phyloP scores from a whole-genome alignment of 352 stramenopile species.

The Pythium plurisporium region DNA sequence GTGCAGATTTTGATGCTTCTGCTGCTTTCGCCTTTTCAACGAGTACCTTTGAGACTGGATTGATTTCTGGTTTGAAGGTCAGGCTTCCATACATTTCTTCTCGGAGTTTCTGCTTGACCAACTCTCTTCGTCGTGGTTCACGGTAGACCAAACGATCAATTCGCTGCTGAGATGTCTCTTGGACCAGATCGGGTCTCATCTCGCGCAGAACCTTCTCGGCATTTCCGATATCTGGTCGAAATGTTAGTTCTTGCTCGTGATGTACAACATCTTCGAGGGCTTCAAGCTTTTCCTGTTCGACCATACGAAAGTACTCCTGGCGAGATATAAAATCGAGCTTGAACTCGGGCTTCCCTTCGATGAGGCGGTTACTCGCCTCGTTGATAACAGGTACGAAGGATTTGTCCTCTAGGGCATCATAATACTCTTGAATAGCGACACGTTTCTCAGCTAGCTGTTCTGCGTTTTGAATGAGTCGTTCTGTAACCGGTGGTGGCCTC shows the following conservation, averaged over 20 bases:
- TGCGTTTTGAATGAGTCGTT: slow-evolving; percentile 52
- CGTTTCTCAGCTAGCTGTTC: slow-evolving; percentile 39
- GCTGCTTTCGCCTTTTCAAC: slow-evolving; percentile 40
- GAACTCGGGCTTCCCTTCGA: slow-evolving; percentile 66
- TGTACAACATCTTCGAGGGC: slow-evolving; percentile 46
- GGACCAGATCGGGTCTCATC: slow-evolving; percentile 52
- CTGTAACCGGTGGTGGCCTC: slow-evolving; percentile 35
- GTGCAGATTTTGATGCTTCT: slow-evolving; percentile 21
- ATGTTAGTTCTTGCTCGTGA: slow-evolving; percentile 40
- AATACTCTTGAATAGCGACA: slow-evolving; percentile 63
- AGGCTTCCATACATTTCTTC: slow-evolving; percentile 56
- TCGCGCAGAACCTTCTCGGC: slow-evolving; percentile 60
- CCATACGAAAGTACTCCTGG: slow-evolving; percentile 61
- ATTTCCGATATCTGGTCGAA: slow-evolving; percentile 78
- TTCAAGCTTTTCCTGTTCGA: slow-evolving; percentile 58
- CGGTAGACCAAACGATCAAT: slow-evolving; percentile 70
- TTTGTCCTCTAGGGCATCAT: slow-evolving; percentile 55
- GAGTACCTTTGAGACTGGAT: slow-evolving; percentile 64
- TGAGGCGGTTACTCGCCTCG: slow-evolving; percentile 42
- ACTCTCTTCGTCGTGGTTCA: slow-evolving; percentile 47
- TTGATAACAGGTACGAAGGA: slow-evolving; percentile 60
- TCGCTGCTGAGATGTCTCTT: slow-evolving; percentile 49
- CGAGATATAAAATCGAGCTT: slow-evolving; percentile 71
- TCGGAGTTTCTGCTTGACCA: slow-evolving; percentile 54
- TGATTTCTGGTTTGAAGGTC: slow-evolving; percentile 76